Percentiles rank a stretch among this genome's conserved stretches.
These are phyloP conservation scores for Naegleria fowleri DNA, from an alignment of 208 protist genomes.

Conservation along the genomic window DNA sequence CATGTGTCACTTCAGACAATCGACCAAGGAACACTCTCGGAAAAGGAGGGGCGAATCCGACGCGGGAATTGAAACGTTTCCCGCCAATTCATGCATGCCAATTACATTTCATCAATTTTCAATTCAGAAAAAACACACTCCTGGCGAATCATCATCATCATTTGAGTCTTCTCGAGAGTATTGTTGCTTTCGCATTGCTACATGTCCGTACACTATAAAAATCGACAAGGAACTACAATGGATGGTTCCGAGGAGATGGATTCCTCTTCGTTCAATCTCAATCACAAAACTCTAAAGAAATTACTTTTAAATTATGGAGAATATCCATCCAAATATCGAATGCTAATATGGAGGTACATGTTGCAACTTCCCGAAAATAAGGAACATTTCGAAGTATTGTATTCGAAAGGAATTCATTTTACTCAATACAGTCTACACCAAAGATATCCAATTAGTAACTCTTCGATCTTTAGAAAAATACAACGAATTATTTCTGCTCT, in stretches of 20 bases:
- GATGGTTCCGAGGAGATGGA: not conserved
- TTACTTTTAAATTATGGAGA: constrained; percentile 5
- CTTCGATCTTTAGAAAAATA: not conserved
- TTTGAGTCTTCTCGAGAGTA: no score
- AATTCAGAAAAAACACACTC: no score
- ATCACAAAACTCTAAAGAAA: not conserved
- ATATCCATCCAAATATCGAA: constrained; percentile 4
- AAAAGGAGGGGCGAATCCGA: no score
- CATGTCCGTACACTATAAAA: not conserved
- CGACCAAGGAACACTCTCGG: no score
- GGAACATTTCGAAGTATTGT: not conserved
- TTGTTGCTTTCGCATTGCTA: no score
- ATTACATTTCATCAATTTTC: no score
- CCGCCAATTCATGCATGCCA: no score
- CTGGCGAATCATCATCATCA: no score
- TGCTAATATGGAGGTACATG: constrained; percentile 4
- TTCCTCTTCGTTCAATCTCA: not conserved
- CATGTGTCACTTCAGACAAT: no score
- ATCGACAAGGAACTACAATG: not conserved
- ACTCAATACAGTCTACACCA: not conserved
- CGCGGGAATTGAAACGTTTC: no score
- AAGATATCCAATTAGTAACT: not conserved
- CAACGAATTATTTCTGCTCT: not conserved
- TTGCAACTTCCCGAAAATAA: not conserved
- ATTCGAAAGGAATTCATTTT: not conserved